phyloP scores from a whole-genome alignment of 306 rosid genomes.

The Rosa persica region DNA sequence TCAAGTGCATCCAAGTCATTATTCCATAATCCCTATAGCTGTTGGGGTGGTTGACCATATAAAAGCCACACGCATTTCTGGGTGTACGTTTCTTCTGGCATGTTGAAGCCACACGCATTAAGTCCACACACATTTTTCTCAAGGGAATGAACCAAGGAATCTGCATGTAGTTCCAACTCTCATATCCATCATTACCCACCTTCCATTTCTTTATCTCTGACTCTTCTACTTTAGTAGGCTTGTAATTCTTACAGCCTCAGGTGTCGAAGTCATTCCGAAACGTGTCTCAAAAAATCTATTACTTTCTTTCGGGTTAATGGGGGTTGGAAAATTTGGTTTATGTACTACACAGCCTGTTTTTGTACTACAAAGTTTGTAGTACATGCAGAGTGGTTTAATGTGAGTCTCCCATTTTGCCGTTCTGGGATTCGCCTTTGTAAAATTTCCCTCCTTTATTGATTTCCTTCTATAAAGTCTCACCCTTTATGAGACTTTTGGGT shows the following conservation, averaged over 20 bases:
- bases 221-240: not conserved
- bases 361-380: slow-evolving; percentile 15
- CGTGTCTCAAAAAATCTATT: not conserved
- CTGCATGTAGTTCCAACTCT: not conserved
- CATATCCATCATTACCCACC: slow-evolving; percentile 16
- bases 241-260: not conserved
- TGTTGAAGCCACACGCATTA: slow-evolving; percentile 10
- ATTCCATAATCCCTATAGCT: not conserved
- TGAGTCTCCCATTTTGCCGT: not conserved
- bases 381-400: slow-evolving; percentile 9
- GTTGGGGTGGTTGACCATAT: not conserved
- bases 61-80: not conserved
- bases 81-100: not conserved
- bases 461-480: not conserved
- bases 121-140: not conserved
- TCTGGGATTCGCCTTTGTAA: not conserved
- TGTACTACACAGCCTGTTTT: slow-evolving; percentile 11
- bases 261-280: not conserved
- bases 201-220: not conserved
- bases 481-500: not conserved
- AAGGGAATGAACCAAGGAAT: not conserved
- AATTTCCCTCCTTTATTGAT: not conserved
- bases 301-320: not conserved
- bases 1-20: not conserved
- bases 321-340: not conserved